phyloP scores from a whole-genome alignment of 83 land plant genomes.

The Diphasiastrum complanatum region DNA sequence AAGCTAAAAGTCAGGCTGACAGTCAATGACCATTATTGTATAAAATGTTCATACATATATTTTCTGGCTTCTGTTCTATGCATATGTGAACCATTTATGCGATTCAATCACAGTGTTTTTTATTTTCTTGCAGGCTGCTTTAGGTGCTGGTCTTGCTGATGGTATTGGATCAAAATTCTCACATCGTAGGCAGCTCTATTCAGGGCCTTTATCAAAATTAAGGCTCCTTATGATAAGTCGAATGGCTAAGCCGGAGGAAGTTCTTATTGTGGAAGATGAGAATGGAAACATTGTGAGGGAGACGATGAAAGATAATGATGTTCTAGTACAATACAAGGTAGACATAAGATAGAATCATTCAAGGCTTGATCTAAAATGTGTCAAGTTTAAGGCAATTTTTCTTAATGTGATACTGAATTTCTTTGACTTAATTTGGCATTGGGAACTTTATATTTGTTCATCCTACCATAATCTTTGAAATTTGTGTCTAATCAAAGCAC shows the following conservation, averaged over 20 bases:
- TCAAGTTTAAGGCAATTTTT: no score
- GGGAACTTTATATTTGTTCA: no score
- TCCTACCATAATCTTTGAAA: no score
- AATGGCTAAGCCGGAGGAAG: slow-evolving; percentile 99
- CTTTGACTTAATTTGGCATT: no score
- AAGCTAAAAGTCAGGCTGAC: no score
- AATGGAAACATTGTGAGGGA: slow-evolving; percentile 99
- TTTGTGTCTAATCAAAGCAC: no score
- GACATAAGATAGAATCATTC: no score
- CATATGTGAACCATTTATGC: neutral
- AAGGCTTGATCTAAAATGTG: no score
- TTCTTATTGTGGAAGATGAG: slow-evolving; percentile 98
- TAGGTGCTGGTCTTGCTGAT: slow-evolving; percentile 60
- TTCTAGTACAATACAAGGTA: slow-evolving; percentile 99
- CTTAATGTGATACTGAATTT: no score
- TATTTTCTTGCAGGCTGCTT: slow-evolving; percentile 33
- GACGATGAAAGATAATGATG: slow-evolving; percentile 99
- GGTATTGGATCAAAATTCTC: slow-evolving; percentile 55
- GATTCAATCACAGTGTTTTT: slow-evolving; percentile 1
- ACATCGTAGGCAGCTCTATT: slow-evolving; percentile 73
- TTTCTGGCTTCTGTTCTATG: neutral
- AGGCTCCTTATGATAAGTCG: slow-evolving; percentile 92
- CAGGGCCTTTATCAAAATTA: slow-evolving; percentile 80
- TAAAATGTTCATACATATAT: neutral
- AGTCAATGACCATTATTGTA: neutral